Evolutionary conservation across 1,139 yeast species (phyloP), one percentile per base, ranked within the genome.

Genomic region (Geotrichum citri-aurantii): DNA sequence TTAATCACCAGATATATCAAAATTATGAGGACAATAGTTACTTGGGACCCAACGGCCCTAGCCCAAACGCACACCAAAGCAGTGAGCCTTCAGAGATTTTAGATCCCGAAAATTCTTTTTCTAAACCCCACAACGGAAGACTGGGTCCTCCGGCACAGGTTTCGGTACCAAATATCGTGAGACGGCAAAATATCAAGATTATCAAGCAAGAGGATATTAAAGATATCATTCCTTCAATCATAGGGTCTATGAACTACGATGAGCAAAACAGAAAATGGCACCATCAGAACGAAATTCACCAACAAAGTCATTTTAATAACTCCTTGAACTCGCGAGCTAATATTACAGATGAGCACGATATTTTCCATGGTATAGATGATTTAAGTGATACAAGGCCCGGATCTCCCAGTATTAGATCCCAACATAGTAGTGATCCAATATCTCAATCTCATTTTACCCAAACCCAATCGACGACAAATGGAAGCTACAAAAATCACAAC

Each of bases 321-420:
- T 33, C 37, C 2, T 6, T 26, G n/a, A 21, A 50, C 23, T 42
- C 42, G 6, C 46, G 23, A 23, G 10, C 48, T 8, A 21, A 55
- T 12, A 27, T 49, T 44, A 10, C 51, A 40, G 58, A 50, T 14
- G 61, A 59, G 14, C 42, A 37, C 4, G 61, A 59, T 29, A 51
- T 54, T 17, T 59, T 59, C 27, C 54, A 55, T 2, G 61, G 58
- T 17, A 56, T 59, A 40, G 59, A 59, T 27, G 61, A 59, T 50
- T 48, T 56, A 7, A 55, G 58, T 26, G 58, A 55, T 23, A 50
- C 55, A 1, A 37, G 44, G 19, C 44, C 44, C 17, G 44, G 17
- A 5, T 37, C 44, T 37, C 21, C 44, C 17, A 37, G 44, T n/a
- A 37, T 37, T 14, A 17, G 44, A n/a, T 37, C 44, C 5, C 44